Evolutionary conservation across 129 eudicot genomes (phyloP).

Genomic region (Heracleum sosnowskyi): DNA sequence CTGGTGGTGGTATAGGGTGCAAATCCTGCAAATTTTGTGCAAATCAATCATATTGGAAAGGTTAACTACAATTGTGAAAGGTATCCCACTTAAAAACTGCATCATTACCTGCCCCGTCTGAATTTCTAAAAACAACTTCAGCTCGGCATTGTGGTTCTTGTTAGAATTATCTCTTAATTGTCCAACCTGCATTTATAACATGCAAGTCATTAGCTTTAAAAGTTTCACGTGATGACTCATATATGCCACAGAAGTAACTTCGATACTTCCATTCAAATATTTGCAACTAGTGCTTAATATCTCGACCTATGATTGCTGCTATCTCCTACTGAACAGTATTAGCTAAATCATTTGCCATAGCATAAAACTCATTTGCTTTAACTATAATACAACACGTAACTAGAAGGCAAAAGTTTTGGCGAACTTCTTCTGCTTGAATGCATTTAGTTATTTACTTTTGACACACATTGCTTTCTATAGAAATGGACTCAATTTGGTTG

Average conservation of each 20-base stretch:
- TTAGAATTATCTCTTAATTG: conserved; percentile 76
- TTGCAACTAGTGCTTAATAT: neutral
- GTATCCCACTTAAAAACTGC: neutral
- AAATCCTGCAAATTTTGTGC: conserved; percentile 44
- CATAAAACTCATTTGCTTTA: neutral
- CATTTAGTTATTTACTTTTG: neutral
- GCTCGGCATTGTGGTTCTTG: conserved; percentile 84
- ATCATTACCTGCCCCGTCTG: conserved; percentile 66
- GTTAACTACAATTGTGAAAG: neutral
- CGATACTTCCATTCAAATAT: neutral
- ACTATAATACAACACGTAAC: neutral
- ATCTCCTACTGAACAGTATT: neutral
- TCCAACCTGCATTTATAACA: conserved; percentile 64
- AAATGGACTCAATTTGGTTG: neutral
- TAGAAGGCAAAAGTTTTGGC: neutral
- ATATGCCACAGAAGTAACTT: neutral
- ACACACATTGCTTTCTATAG: neutral
- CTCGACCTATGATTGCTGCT: neutral
- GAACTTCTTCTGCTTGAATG: neutral
- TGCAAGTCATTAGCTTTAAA: conserved; percentile 1
- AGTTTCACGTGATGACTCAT: neutral
- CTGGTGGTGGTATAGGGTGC: conserved; percentile 72
- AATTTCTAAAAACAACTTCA: conserved; percentile 85
- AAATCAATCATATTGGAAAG: conserved; percentile 1
- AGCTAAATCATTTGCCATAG: neutral